Conservation (phyloP, 202 grass and related monocot species). For the Panicum hallii region DNA sequence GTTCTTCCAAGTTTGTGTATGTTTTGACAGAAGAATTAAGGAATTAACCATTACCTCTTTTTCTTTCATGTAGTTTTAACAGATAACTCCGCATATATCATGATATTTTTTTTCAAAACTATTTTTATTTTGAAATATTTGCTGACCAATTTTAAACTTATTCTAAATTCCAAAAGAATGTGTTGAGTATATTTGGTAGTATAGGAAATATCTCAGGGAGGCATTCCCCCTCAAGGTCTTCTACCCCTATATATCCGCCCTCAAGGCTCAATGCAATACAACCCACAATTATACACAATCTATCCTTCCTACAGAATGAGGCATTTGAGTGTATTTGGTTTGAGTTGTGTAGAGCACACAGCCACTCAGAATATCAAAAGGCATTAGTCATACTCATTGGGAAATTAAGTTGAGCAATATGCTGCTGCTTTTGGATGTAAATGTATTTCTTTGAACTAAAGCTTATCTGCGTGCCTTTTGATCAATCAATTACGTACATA, state of each 20-base stretch:
- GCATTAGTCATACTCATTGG: conserved; percentile 2
- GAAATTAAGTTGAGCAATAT: conserved; percentile 23
- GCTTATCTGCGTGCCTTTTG: conserved; percentile 14
- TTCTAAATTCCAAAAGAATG: neutral
- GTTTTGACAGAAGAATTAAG: conserved; percentile 2
- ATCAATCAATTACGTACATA: neutral
- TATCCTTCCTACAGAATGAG: neutral
- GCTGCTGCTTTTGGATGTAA: neutral
- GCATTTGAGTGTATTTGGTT: conserved; percentile 6
- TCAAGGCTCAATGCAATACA: too few relatives aligned
- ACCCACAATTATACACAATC: too few relatives aligned
- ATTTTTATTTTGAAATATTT: neutral
- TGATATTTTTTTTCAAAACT: neutral
- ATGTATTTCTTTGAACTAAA: neutral
- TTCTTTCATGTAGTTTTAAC: neutral
- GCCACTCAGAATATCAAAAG: neutral
- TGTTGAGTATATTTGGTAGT: too few relatives aligned
- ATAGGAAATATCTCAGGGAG: too few relatives aligned
- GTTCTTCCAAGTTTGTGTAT: conserved; percentile 1
- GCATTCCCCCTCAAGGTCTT: too few relatives aligned
- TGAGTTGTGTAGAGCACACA: neutral
- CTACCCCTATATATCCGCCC: too few relatives aligned
- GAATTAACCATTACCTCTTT: conserved; percentile 3
- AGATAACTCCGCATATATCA: neutral
- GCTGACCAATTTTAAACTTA: neutral